phyloP scores from a whole-genome alignment of 2,329 filamentous ascomycete species.

The Colletotrichum sp. region DNA sequence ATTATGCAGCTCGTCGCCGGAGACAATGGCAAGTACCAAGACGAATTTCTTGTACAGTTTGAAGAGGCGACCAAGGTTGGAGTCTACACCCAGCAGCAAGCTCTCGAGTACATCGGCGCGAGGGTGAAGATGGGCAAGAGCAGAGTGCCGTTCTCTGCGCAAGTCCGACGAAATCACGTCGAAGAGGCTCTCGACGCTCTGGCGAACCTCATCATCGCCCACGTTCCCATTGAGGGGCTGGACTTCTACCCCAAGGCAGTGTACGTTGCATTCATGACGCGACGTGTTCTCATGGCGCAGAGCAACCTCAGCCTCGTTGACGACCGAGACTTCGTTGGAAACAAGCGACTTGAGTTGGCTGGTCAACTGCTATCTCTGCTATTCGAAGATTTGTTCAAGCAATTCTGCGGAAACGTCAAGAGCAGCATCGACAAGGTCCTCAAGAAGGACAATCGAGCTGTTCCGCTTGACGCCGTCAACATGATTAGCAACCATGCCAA shows the following conservation, averaged over 20 bases:
- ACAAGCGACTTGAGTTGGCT: conserved; percentile 93
- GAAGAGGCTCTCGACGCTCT: conserved; percentile 94
- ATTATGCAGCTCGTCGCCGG: conserved; percentile 92
- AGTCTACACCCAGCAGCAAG: conserved; percentile 93
- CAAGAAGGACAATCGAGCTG: conserved; percentile 89
- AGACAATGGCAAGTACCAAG: conserved; percentile 86
- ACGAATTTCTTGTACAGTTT: conserved; percentile 94
- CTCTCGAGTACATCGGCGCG: conserved; percentile 87
- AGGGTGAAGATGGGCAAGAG: conserved; percentile 84
- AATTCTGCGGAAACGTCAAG: conserved; percentile 88
- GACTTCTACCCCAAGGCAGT: conserved; percentile 98
- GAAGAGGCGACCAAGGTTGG: conserved; percentile 86
- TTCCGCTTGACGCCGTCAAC: conserved; percentile 85
- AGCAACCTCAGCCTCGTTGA: conserved; percentile 90
- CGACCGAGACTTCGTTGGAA: conserved; percentile 96
- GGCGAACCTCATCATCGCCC: conserved; percentile 90
- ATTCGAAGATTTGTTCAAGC: conserved; percentile 98
- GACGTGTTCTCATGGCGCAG: conserved; percentile 93
- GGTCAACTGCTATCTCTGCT: conserved; percentile 92
- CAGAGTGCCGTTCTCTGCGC: conserved; percentile 51
- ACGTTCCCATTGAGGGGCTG: conserved; percentile 88
- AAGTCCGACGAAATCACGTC: conserved; percentile 76
- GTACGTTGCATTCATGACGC: conserved; percentile 96
- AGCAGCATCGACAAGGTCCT: conserved; percentile 93
- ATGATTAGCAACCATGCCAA: conserved; percentile 86